A percentile compares a stretch with the other conserved stretches of the same genome.
phyloP scores from a whole-genome alignment of 2,329 filamentous ascomycete genomes.

The Aureobasidium sp. region DNA sequence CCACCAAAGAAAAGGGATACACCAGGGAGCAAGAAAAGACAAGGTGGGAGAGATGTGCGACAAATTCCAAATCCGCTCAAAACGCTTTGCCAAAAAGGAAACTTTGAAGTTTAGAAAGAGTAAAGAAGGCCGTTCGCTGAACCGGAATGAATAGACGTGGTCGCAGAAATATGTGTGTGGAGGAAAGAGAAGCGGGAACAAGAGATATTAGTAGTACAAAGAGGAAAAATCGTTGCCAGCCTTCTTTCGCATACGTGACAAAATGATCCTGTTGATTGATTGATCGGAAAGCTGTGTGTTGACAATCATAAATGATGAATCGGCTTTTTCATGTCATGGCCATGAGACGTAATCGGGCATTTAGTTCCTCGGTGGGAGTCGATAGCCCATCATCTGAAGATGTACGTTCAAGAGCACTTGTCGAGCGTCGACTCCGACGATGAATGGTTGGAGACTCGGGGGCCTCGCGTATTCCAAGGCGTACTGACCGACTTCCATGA shows the following conservation, averaged over 20 bases:
- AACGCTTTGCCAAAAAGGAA: slow-evolving; percentile 6
- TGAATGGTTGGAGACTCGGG: slow-evolving; percentile 15
- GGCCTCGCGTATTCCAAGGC: slow-evolving; percentile 26
- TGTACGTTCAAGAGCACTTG: slow-evolving; percentile 4
- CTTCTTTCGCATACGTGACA: not conserved
- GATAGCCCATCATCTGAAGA: slow-evolving; percentile 15
- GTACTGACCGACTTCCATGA: slow-evolving; percentile 29
- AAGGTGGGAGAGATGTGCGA: not conserved
- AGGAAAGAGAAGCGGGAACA: not conserved
- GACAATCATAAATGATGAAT: not conserved
- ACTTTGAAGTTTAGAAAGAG: not conserved
- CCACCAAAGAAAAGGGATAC: not conserved
- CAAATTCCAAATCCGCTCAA: slow-evolving; percentile 2
- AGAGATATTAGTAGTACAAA: slow-evolving; percentile 14
- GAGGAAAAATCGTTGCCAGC: slow-evolving; percentile 6
- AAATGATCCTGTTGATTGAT: not conserved
- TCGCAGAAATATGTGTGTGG: not conserved
- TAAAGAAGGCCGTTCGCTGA: slow-evolving; percentile 7
- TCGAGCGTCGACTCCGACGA: slow-evolving; percentile 14
- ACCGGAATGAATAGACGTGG: not conserved
- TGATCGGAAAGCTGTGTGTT: not conserved
- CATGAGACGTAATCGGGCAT: slow-evolving; percentile 21
- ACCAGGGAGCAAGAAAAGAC: not conserved
- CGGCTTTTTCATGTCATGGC: slow-evolving; percentile 15
- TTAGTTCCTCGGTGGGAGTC: slow-evolving; percentile 19